phyloP scores from a whole-genome alignment of 805 yeast species.

The Candida pseudofarinosa region DNA sequence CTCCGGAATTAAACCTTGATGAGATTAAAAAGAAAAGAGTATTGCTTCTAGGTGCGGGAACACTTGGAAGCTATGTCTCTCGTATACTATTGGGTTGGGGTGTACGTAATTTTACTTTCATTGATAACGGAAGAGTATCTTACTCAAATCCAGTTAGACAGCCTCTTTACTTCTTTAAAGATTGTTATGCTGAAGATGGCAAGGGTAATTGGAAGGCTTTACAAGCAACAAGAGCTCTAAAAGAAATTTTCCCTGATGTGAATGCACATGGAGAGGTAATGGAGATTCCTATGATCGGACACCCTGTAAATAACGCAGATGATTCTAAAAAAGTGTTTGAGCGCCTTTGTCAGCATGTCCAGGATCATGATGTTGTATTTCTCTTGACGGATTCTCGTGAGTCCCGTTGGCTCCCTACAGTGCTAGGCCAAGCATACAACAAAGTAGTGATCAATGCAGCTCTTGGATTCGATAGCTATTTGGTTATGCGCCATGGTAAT shows the following conservation, averaged over 20 bases:
- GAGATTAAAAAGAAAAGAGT: slow-evolving; percentile 56
- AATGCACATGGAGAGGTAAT: slow-evolving; percentile 56
- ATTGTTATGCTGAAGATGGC: slow-evolving; percentile 62
- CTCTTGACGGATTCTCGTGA: slow-evolving; percentile 92
- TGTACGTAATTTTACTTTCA: slow-evolving; percentile 75
- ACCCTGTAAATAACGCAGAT: slow-evolving; percentile 59
- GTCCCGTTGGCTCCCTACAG: slow-evolving; percentile 95
- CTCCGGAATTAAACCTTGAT: slow-evolving; percentile 75
- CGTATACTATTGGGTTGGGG: slow-evolving; percentile 95
- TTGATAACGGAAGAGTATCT: slow-evolving; percentile 85
- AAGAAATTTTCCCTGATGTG: slow-evolving; percentile 75
- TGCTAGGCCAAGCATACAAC: slow-evolving; percentile 59
- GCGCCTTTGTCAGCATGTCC: slow-evolving; percentile 48
- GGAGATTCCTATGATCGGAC: slow-evolving; percentile 96
- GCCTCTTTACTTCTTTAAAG: slow-evolving; percentile 78
- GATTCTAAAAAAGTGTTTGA: slow-evolving; percentile 49
- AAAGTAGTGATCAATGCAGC: slow-evolving; percentile 90
- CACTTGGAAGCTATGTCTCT: slow-evolving; percentile 88
- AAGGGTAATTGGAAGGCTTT: slow-evolving; percentile 70
- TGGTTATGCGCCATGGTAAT: slow-evolving; percentile 92
- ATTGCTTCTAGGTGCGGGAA: slow-evolving; percentile 90
- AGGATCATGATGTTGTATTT: slow-evolving; percentile 71
- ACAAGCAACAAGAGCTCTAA: slow-evolving; percentile 70
- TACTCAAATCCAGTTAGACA: slow-evolving; percentile 96
- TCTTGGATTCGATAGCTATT: slow-evolving; percentile 86